These are phyloP conservation scores for Kwoniella sp. DNA, from an alignment of 768 basidiomycete species.

Conservation along the genomic window DNA sequence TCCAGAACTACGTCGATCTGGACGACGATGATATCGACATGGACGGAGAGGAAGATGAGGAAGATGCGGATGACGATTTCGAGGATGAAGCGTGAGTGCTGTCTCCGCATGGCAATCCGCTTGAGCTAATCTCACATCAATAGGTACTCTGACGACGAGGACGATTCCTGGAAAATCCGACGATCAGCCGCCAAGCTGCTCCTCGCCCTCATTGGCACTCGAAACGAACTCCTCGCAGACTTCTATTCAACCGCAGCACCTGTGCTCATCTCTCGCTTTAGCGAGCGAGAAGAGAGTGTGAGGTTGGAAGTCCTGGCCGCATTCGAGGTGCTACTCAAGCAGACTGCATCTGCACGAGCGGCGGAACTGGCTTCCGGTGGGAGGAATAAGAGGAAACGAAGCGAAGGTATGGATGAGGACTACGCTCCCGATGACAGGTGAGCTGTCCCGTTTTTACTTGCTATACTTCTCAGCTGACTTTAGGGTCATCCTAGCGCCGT, in stretches of 20 bases:
- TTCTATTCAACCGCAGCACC: slow-evolving; percentile 86
- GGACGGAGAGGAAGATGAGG: slow-evolving; percentile 62
- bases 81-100: slow-evolving; percentile 72
- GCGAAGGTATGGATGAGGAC: slow-evolving; percentile 59
- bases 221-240: slow-evolving; percentile 77
- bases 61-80: slow-evolving; percentile 76
- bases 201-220: slow-evolving; percentile 79
- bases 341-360: slow-evolving; percentile 67
- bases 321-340: slow-evolving; percentile 76
- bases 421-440: slow-evolving; percentile 45
- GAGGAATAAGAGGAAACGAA: slow-evolving; percentile 58
- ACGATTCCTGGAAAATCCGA: slow-evolving; percentile 96
- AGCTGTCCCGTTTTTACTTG: slow-evolving; percentile 16
- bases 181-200: slow-evolving; percentile 89
- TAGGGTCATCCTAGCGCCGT: slow-evolving; percentile 28
- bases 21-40: slow-evolving; percentile 63
- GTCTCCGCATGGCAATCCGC: slow-evolving; percentile 1
- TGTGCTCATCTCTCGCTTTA: slow-evolving; percentile 83
- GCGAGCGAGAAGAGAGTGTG: slow-evolving; percentile 93
- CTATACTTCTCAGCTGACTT: not conserved
- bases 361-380: slow-evolving; percentile 56
- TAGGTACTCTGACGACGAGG: slow-evolving; percentile 97
- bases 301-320: slow-evolving; percentile 88
- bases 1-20: slow-evolving; percentile 75
- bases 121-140: not conserved